Percentiles rank a stretch among this genome's conserved stretches.
phyloP scores from a whole-genome alignment of 2,329 filamentous ascomycete species.

The Penicillium sp. region DNA sequence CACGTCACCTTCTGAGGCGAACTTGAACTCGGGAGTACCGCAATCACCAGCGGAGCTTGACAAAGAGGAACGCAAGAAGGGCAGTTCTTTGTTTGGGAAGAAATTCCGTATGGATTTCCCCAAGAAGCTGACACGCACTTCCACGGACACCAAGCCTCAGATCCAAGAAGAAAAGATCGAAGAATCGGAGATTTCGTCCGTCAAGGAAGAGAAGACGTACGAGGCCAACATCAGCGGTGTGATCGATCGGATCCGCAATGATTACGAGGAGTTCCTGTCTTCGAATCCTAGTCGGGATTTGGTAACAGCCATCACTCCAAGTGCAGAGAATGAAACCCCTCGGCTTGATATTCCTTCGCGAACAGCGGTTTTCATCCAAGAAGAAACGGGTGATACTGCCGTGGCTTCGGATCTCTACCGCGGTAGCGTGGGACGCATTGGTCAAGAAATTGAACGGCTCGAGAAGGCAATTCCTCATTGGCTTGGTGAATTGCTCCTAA shows the following conservation, averaged over 20 bases:
- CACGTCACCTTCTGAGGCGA: slow-evolving; percentile 44
- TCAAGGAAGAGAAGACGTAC: slow-evolving; percentile 47
- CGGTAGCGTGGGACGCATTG: slow-evolving; percentile 77
- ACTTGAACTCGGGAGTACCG: slow-evolving; percentile 44
- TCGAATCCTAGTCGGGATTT: slow-evolving; percentile 39
- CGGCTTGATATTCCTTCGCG: slow-evolving; percentile 44
- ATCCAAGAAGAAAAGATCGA: slow-evolving; percentile 71
- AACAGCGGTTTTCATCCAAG: slow-evolving; percentile 63
- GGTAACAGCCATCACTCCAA: slow-evolving; percentile 43
- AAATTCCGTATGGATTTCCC: slow-evolving; percentile 74
- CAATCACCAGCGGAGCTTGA: slow-evolving; percentile 56
- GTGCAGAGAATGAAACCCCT: slow-evolving; percentile 46
- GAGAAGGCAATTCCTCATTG: slow-evolving; percentile 87
- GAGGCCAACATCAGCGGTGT: slow-evolving; percentile 48
- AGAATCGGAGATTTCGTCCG: slow-evolving; percentile 53
- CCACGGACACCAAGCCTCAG: slow-evolving; percentile 67
- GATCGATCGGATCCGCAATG: slow-evolving; percentile 46
- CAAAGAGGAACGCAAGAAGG: slow-evolving; percentile 60
- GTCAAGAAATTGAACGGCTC: slow-evolving; percentile 74
- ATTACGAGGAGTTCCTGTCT: slow-evolving; percentile 46
- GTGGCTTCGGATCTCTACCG: slow-evolving; percentile 82
- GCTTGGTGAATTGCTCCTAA: slow-evolving; percentile 82
- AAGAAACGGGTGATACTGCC: slow-evolving; percentile 61
- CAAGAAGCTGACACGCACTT: slow-evolving; percentile 75
- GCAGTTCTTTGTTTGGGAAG: slow-evolving; percentile 69